A percentile compares a stretch with the other conserved stretches of the same genome.
These are phyloP conservation scores for Zasmidium angulare DNA, from an alignment of 2,329 filamentous ascomycete species.

Conservation along the genomic window DNA sequence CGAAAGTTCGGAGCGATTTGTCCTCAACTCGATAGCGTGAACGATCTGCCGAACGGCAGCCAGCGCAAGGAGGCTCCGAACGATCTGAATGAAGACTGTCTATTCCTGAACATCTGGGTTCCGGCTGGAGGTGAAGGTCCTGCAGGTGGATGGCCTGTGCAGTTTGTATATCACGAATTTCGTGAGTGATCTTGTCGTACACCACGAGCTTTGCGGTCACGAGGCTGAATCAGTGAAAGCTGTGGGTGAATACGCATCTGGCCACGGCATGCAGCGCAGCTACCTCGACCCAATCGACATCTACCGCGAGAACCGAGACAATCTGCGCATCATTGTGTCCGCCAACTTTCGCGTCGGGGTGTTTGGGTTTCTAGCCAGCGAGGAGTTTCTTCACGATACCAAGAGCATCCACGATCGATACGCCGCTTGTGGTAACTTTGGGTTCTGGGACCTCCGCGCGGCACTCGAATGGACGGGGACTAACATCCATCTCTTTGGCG, in stretches of 20 bases:
- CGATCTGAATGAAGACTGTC: slow-evolving; percentile 19
- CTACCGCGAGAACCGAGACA: slow-evolving; percentile 17
- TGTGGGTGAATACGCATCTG: slow-evolving; percentile 4
- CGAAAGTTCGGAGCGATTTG: slow-evolving; percentile 17
- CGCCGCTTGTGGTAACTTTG: slow-evolving; percentile 41
- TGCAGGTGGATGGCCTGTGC: slow-evolving; percentile 18
- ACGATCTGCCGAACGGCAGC: background rate
- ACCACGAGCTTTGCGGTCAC: no score
- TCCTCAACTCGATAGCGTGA: slow-evolving; percentile 9
- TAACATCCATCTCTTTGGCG: slow-evolving; percentile 52
- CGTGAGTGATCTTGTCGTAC: slow-evolving; percentile 2
- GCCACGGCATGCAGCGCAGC: slow-evolving; percentile 17
- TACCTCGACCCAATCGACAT: slow-evolving; percentile 19
- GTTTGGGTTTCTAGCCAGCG: slow-evolving; percentile 42
- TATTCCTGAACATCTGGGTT: slow-evolving; percentile 22
- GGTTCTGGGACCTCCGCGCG: slow-evolving; percentile 58
- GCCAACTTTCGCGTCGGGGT: slow-evolving; percentile 35
- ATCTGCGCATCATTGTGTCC: slow-evolving; percentile 31
- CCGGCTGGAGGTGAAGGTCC: slow-evolving; percentile 17
- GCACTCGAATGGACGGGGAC: slow-evolving; percentile 57
- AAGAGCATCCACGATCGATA: slow-evolving; percentile 12
- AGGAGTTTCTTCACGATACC: slow-evolving; percentile 33
- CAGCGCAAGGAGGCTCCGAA: slow-evolving; percentile 10
- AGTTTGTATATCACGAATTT: slow-evolving; percentile 13
- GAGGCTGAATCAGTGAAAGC: slow-evolving; percentile 1